These are phyloP conservation scores for Wickerhamiella cacticola DNA, from an alignment of 805 yeast species.

Conservation along the genomic window DNA sequence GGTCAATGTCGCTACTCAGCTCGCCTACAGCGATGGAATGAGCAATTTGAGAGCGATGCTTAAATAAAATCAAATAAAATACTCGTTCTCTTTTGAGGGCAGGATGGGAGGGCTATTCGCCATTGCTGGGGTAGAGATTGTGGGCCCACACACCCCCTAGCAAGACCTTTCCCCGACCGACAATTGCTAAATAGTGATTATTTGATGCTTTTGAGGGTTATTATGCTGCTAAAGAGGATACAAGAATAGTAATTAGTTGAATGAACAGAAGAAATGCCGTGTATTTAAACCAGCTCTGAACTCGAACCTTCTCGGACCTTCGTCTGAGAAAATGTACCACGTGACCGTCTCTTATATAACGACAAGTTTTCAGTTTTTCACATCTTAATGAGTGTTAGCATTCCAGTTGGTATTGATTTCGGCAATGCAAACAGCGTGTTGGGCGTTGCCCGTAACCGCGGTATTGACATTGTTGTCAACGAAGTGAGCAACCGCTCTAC, in stretches of 20 bases:
- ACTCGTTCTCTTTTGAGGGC: too few relatives aligned
- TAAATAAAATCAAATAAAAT: neutral
- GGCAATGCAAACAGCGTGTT: constrained; percentile 90
- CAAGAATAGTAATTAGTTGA: too few relatives aligned
- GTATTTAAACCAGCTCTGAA: neutral
- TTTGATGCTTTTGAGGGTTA: too few relatives aligned
- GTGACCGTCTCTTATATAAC: neutral
- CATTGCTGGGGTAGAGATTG: too few relatives aligned
- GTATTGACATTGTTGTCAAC: constrained; percentile 94
- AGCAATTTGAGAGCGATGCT: constrained; percentile 16
- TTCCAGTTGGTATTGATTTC: constrained; percentile 81
- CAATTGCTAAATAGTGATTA: too few relatives aligned
- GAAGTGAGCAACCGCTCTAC: constrained; percentile 98
- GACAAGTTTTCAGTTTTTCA: neutral
- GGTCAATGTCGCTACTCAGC: constrained; percentile 15
- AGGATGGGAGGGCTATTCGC: too few relatives aligned
- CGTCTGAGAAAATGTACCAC: neutral
- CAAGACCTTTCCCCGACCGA: neutral
- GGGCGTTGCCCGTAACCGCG: constrained; percentile 92
- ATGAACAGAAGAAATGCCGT: too few relatives aligned
- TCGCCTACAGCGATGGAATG: constrained; percentile 19
- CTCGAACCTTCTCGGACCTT: constrained; percentile 4
- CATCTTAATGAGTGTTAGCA: constrained; percentile 22
- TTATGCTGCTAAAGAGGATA: too few relatives aligned
- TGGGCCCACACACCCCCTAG: neutral